Base-by-base conservation (phyloP, 495 filamentous ascomycete species). In the Daldinia vernicosa region DNA sequence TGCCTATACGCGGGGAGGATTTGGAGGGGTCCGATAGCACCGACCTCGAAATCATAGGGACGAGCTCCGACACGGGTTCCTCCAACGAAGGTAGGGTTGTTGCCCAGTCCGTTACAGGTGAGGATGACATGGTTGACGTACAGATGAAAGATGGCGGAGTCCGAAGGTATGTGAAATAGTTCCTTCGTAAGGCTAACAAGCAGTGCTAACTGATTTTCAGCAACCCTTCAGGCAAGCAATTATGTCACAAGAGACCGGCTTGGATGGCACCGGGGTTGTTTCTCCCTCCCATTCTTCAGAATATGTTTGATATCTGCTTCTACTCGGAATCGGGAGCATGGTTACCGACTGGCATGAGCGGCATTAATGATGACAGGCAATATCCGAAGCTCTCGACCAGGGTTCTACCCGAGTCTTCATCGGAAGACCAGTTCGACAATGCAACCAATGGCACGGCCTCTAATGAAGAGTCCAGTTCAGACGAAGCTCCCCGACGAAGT, bases 41-140 rank as follows among this genome's bases (percentile, higher is more conserved):
- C 56, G 92, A 93, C 67, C 86, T 88, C 0, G 93, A 96, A 71
- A 85, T 90, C 14, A 86, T 94, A 28, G 82, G 92, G 6, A 89
- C 89, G 54, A 89, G 89, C 35, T 93, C 93, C 22, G 93, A 95
- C 76, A 88, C 85, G 1, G 87, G 91, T 63, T 92, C 88, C 14
- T 84, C 89, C 2, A 87, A 84, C 15, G 92, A 91, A 67, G 85
- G 87, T 6, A 89, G 89, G 70, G 83, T 97, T 53, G 85, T 91
- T 68, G 89, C 91, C 22, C 83, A 81, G 57, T 97, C 93, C 7
- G 88, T 97, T 11, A 90, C 94, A 69, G 93, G 92, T 5, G 95
- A 97, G 77, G 94, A 97, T 69, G 93, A 92, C 55, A 88, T 97
- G 68, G 93, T 98, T 3, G 91, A 98, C 75, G 89, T 99, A 24